Percentiles rank a stretch among this genome's conserved stretches.
Conservation (phyloP, 768 basidiomycete genomes). For the Gelatoporia subvermispora region DNA sequence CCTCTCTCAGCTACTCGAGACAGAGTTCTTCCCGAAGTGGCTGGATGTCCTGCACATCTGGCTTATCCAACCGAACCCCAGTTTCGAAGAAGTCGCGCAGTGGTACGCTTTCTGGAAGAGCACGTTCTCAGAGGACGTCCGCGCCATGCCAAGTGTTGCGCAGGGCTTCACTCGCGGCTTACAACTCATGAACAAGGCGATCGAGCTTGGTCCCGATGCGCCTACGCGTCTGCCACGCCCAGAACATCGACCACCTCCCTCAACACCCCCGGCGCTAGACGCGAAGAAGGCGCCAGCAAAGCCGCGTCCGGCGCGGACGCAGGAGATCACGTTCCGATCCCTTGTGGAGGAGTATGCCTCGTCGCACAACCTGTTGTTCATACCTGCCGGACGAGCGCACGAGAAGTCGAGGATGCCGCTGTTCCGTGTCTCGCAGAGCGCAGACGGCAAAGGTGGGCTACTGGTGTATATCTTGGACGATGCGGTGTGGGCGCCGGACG, state of each 20-base stretch:
- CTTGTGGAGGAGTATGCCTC: slow-evolving; percentile 91
- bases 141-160: slow-evolving; percentile 57
- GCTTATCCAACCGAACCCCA: slow-evolving; percentile 86
- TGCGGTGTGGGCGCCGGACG: slow-evolving; percentile 82
- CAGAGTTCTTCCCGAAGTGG: slow-evolving; percentile 97
- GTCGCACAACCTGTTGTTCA: slow-evolving; percentile 80
- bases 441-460: slow-evolving; percentile 82
- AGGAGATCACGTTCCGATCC: slow-evolving; percentile 88
- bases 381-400: slow-evolving; percentile 84
- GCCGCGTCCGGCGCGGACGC: slow-evolving; percentile 46
- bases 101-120: slow-evolving; percentile 94
- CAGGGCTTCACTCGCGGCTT: slow-evolving; percentile 84
- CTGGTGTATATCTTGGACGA: slow-evolving; percentile 89
- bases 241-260: slow-evolving; percentile 40
- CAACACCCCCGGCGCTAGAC: slow-evolving; percentile 19
- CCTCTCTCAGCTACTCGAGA: slow-evolving; percentile 79
- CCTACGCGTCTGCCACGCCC: slow-evolving; percentile 63
- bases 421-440: slow-evolving; percentile 72
- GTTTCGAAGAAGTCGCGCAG: slow-evolving; percentile 86
- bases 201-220: slow-evolving; percentile 79
- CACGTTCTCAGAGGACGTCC: slow-evolving; percentile 67
- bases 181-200: slow-evolving; percentile 92
- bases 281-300: slow-evolving; percentile 31
- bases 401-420: slow-evolving; percentile 84
- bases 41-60: slow-evolving; percentile 86